phyloP scores from a whole-genome alignment of 225 moss, liverwort and hornwort genomes.

The Sphagnum contortum region DNA sequence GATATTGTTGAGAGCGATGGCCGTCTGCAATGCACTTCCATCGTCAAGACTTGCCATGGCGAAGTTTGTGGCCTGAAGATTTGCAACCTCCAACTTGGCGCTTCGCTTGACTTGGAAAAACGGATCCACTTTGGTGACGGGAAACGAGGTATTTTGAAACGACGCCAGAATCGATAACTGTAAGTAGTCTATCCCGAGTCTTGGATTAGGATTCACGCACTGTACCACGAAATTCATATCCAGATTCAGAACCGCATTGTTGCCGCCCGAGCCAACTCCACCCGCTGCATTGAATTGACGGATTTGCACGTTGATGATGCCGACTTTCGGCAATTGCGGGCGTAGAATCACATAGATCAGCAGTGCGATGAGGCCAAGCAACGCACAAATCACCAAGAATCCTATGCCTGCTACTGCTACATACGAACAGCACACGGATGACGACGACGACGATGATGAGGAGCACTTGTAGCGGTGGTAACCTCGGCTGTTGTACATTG shows the following conservation, averaged over 20 bases:
- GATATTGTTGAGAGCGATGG: constrained; percentile 23
- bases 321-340: constrained; percentile 14
- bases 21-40: constrained; percentile 21
- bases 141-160: constrained; percentile 24
- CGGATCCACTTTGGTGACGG: constrained; percentile 12
- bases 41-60: constrained; percentile 8
- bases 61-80: constrained; percentile 17
- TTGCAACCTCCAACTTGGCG: constrained; percentile 7
- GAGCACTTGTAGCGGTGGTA: too few relatives aligned
- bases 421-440: too few relatives aligned
- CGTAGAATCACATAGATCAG: constrained; percentile 22
- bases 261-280: constrained; percentile 11
- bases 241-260: constrained; percentile 22
- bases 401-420: too few relatives aligned
- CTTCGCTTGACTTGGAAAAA: constrained; percentile 18
- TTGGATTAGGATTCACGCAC: constrained; percentile 17
- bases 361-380: constrained; percentile 21
- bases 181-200: constrained; percentile 15
- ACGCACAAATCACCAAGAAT: constrained; percentile 10
- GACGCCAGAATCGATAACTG: constrained; percentile 21
- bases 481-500: too few relatives aligned
- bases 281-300: constrained; percentile 19
- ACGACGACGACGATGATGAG: too few relatives aligned
- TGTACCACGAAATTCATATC: constrained; percentile 25
- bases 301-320: constrained; percentile 16